phyloP scores from a whole-genome alignment of 768 basidiomycete genomes.

The Pleurotus pulmonarius region DNA sequence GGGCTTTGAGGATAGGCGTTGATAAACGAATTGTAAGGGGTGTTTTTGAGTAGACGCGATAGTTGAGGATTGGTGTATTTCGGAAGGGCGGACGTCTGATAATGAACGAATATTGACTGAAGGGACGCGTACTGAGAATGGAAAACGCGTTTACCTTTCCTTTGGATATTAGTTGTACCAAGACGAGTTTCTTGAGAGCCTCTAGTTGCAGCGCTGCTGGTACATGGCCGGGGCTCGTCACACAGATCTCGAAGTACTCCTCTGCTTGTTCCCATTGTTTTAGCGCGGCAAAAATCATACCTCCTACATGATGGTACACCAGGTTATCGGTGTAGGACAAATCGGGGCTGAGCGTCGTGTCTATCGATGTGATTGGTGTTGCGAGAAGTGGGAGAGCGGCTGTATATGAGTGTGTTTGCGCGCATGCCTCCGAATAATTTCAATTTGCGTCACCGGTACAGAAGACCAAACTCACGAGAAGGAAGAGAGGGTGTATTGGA shows the following conservation, averaged over 20 bases:
- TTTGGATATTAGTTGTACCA: slow-evolving; percentile 74
- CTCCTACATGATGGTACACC: slow-evolving; percentile 81
- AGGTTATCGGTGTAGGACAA: slow-evolving; percentile 77
- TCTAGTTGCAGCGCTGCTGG: slow-evolving; percentile 77
- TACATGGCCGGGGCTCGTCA: slow-evolving; percentile 52
- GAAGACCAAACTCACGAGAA: slow-evolving; percentile 41
- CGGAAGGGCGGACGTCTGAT: slow-evolving; percentile 49
- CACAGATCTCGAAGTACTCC: slow-evolving; percentile 79
- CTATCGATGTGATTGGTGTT: slow-evolving; percentile 64
- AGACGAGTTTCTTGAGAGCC: slow-evolving; percentile 77
- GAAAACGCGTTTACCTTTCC: slow-evolving; percentile 52
- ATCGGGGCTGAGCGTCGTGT: slow-evolving; percentile 49
- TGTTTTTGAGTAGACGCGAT: slow-evolving; percentile 57
- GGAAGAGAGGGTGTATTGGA: slow-evolving; percentile 64
- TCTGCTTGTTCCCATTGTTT: slow-evolving; percentile 67
- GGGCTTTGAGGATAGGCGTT: slow-evolving; percentile 61
- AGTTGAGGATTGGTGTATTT: slow-evolving; percentile 69
- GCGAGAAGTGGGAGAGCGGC: slow-evolving; percentile 59
- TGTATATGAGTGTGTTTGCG: slow-evolving; percentile 47
- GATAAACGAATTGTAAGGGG: slow-evolving; percentile 62
- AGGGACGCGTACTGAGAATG: background rate
- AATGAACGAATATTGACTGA: background rate
- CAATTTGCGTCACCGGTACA: background rate
- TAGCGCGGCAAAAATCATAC: slow-evolving; percentile 61
- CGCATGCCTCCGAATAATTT: slow-evolving; percentile 45